These are phyloP conservation scores for Hemerocallis citrina DNA, from an alignment of 106 monocot genomes.

Conservation along the genomic window DNA sequence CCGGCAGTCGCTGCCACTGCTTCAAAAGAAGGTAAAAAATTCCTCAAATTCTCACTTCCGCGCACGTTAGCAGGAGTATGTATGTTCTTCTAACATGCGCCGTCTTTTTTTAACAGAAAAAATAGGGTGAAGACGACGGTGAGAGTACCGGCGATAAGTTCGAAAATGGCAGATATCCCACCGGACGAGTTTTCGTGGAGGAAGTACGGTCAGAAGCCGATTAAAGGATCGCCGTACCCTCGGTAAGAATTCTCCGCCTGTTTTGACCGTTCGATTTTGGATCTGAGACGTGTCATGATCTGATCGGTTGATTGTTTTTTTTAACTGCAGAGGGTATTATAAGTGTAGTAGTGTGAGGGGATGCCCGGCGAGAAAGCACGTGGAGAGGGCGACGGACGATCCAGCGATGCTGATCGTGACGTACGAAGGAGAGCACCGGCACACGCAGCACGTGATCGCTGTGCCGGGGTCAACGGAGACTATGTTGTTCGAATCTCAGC, in stretches of 20 bases:
- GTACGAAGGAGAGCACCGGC: conserved; percentile 69
- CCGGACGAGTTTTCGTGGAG: conserved; percentile 81
- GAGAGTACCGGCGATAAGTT: conserved; percentile 66
- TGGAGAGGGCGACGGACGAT: conserved; percentile 59
- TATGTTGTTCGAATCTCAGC: neutral
- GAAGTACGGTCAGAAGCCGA: conserved; percentile 89
- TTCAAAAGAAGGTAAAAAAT: conserved; percentile 55
- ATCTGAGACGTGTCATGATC: neutral
- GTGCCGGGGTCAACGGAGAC: neutral
- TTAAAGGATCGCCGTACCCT: conserved; percentile 75
- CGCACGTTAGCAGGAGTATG: neutral
- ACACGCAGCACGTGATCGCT: conserved; percentile 8
- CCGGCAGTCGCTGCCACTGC: conserved; percentile 74
- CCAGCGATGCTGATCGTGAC: conserved; percentile 68
- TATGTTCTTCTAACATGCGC: neutral
- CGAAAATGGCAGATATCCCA: conserved; percentile 67
- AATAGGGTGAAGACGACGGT: conserved; percentile 49
- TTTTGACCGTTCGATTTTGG: neutral
- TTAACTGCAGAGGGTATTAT: conserved; percentile 31
- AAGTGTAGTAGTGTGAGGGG: conserved; percentile 70
- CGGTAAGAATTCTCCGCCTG: conserved; percentile 21
- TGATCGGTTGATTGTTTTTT: neutral
- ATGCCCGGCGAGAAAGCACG: conserved; percentile 76
- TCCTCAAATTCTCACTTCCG: neutral
- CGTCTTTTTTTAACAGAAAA: conserved; percentile 26